phyloP scores from a whole-genome alignment of 2,329 filamentous ascomycete genomes.

The Coniochaeta sp. region DNA sequence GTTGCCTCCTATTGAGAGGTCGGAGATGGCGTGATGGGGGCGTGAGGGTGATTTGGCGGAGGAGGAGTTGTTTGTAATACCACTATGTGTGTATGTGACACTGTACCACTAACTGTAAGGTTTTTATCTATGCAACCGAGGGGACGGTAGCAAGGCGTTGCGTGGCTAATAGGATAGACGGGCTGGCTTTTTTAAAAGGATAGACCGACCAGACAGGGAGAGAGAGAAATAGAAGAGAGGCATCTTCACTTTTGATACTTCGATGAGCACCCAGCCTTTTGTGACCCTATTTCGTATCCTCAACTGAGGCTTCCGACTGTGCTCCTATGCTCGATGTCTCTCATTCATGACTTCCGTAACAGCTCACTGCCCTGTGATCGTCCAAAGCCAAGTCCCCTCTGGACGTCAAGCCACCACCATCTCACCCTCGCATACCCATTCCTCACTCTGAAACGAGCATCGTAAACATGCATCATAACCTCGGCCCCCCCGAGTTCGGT shows the following conservation, averaged over 20 bases:
- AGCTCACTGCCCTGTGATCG: too few relatives aligned
- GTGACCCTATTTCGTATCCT: too few relatives aligned
- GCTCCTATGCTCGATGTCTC: neutral
- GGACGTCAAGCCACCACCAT: too few relatives aligned
- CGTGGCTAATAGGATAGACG: conserved; percentile 2
- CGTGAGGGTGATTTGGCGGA: neutral
- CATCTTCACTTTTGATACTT: neutral
- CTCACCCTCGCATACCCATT: too few relatives aligned
- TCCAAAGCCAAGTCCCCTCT: too few relatives aligned
- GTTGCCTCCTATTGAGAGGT: conserved; percentile 25
- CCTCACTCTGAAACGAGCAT: too few relatives aligned
- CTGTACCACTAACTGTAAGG: conserved; percentile 1
- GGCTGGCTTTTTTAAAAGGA: neutral
- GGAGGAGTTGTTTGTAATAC: neutral
- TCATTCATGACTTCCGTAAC: too few relatives aligned
- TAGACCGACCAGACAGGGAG: neutral
- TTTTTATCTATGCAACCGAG: too few relatives aligned
- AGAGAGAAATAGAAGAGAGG: neutral
- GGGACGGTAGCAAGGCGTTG: neutral
- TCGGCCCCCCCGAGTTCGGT: conserved; percentile 21
- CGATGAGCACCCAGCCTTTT: too few relatives aligned
- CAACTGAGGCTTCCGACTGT: too few relatives aligned
- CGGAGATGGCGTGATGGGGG: conserved; percentile 6
- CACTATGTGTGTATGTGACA: neutral
- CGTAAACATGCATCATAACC: conserved; percentile 34